Evolutionary conservation across 176 grass and related monocot genomes (phyloP).

Genomic region (Bothriochloa decipiens): DNA sequence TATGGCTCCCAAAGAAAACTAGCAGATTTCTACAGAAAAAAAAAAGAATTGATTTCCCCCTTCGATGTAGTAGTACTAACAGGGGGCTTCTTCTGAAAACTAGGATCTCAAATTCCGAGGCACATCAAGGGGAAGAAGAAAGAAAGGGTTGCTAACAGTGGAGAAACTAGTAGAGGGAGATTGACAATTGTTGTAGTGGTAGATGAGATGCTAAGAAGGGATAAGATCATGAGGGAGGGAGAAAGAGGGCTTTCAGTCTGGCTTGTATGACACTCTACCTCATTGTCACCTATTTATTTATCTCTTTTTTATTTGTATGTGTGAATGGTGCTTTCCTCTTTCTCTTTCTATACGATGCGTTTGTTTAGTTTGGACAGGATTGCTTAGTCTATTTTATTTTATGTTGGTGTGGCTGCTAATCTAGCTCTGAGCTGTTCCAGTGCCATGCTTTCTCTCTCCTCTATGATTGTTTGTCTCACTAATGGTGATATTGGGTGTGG

Average conservation of each 20-base stretch:
- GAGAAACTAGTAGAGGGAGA: background rate
- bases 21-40: too few species aligned
- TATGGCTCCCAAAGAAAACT: conserved; percentile 10
- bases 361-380: conserved; percentile 1
- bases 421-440: background rate
- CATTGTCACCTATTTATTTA: background rate
- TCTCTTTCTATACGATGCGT: background rate
- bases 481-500: conserved; percentile 16
- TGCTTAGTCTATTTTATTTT: background rate
- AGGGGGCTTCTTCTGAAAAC: background rate
- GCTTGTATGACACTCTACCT: conserved; percentile 40
- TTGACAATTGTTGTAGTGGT: background rate
- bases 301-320: background rate
- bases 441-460: conserved; percentile 51
- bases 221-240: conserved; percentile 14
- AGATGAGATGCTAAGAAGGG: background rate
- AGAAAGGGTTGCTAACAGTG: background rate
- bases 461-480: conserved; percentile 45
- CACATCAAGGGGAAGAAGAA: background rate
- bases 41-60: too few species aligned
- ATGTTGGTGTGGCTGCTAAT: conserved; percentile 23
- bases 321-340: background rate
- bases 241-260: conserved; percentile 23
- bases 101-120: conserved; percentile 9
- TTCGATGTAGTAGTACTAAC: background rate